Percentiles rank a stretch among this genome's conserved stretches.
Evolutionary conservation across 345 rosid genomes (phyloP).

Genomic region (Camelina sativa): DNA sequence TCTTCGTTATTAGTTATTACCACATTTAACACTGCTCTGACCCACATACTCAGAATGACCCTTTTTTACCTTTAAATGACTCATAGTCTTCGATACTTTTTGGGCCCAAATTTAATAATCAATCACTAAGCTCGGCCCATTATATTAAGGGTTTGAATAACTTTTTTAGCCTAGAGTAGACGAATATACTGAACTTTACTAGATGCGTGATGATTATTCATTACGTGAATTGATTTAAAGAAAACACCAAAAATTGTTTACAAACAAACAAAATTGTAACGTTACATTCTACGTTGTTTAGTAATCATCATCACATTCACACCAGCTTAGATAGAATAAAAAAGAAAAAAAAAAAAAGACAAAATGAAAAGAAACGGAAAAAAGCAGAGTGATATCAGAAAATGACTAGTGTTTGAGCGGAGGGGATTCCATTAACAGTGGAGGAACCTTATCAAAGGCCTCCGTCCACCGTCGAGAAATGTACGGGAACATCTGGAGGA

Average conservation of each 20-base stretch:
- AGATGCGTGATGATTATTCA: too few species aligned
- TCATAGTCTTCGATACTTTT: not conserved
- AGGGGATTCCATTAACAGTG: constrained; percentile 12
- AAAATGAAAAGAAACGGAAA: not conserved
- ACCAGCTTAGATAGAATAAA: not conserved
- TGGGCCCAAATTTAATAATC: not conserved
- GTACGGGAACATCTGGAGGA: constrained; percentile 35
- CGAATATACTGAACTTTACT: too few species aligned
- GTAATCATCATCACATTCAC: not conserved
- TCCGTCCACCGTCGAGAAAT: constrained; percentile 1
- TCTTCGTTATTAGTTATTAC: constrained; percentile 15
- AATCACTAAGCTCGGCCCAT: not conserved
- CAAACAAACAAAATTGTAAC: constrained; percentile 7
- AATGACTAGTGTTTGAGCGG: not conserved
- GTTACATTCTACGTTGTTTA: not conserved
- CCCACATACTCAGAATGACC: constrained; percentile 5
- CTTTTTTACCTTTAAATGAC: not conserved
- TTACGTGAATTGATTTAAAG: too few species aligned
- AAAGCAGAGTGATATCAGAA: not conserved
- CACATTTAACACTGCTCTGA: constrained; percentile 11
- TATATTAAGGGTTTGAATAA: not conserved
- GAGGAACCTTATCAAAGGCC: constrained; percentile 4
- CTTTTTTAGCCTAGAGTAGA: not conserved
- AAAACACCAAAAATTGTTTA: too few species aligned
- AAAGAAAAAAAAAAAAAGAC: too few species aligned